These are phyloP conservation scores for Fraxinus sp. DNA, from an alignment of 305 asterid species.

Conservation along the genomic window DNA sequence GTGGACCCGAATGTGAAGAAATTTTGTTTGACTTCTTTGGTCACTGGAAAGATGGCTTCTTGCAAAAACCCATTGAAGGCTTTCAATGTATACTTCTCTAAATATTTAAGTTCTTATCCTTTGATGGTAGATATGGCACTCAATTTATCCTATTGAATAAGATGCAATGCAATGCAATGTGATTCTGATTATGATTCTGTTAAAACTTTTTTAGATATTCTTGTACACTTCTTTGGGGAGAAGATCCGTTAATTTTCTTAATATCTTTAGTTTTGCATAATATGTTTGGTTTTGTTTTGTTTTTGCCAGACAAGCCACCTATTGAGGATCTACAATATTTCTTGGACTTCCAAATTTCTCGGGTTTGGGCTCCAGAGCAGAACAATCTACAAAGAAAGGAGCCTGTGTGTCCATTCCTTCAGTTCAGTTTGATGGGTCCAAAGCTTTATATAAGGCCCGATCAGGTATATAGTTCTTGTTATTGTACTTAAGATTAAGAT, in stretches of 20 bases:
- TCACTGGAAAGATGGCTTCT: neutral
- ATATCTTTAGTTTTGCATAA: neutral
- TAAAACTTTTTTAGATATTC: neutral
- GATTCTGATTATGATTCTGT: neutral
- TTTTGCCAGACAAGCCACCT: conserved; percentile 86
- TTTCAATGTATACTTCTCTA: neutral
- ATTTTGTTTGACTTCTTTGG: neutral
- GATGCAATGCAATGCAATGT: neutral
- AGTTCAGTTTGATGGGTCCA: conserved; percentile 98
- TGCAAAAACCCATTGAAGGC: neutral
- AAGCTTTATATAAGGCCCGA: conserved; percentile 90
- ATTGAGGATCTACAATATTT: conserved; percentile 98
- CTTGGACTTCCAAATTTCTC: conserved; percentile 90
- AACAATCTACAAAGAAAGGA: conserved; percentile 82
- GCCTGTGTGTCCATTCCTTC: conserved; percentile 87
- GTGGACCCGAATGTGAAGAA: neutral
- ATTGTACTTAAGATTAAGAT: neutral
- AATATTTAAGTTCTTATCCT: neutral
- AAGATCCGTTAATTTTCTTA: neutral
- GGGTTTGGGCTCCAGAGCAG: conserved; percentile 96
- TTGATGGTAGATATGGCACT: neutral
- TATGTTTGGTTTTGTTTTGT: conserved; percentile 23
- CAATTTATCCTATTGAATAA: neutral
- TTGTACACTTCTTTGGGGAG: neutral
- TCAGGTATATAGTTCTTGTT: conserved; percentile 55